These are phyloP conservation scores for Huiozyma naganishii DNA, from an alignment of 805 yeast species.

Conservation along the genomic window DNA sequence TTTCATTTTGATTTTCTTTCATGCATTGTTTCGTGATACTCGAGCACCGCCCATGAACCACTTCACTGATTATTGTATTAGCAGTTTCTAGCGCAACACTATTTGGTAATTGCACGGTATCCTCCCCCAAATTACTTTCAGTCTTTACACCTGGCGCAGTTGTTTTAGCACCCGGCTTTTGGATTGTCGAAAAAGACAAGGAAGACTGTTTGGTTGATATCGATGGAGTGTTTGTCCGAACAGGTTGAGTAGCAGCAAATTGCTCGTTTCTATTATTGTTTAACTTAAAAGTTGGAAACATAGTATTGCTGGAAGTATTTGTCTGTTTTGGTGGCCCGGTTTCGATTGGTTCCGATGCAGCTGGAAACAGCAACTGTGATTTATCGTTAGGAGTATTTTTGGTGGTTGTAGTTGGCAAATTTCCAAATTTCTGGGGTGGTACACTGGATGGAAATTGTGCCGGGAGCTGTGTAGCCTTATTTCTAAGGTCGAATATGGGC, in stretches of 20 bases:
- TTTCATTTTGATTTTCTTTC: conserved; percentile 5
- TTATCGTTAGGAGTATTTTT: background rate
- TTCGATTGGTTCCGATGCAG: background rate
- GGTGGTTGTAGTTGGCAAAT: background rate
- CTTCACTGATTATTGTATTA: background rate
- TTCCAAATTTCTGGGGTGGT: background rate
- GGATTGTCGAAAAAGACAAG: no score
- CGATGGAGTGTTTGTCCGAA: background rate
- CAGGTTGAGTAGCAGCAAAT: background rate
- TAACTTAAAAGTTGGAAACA: background rate
- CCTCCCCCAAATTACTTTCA: background rate
- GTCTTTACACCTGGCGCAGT: no score
- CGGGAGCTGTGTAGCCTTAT: background rate
- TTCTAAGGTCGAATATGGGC: background rate
- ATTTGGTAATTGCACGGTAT: background rate
- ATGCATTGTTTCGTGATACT: background rate
- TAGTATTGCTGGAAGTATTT: background rate
- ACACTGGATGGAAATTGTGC: background rate
- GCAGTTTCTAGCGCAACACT: background rate
- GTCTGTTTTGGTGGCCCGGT: no score
- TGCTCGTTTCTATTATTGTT: no score
- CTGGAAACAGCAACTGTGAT: background rate
- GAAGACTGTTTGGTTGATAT: background rate
- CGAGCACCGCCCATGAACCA: background rate
- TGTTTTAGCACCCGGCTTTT: no score